phyloP scores from a whole-genome alignment of 1,284 basidiomycete species.

The Stygiomarasmius scandens region DNA sequence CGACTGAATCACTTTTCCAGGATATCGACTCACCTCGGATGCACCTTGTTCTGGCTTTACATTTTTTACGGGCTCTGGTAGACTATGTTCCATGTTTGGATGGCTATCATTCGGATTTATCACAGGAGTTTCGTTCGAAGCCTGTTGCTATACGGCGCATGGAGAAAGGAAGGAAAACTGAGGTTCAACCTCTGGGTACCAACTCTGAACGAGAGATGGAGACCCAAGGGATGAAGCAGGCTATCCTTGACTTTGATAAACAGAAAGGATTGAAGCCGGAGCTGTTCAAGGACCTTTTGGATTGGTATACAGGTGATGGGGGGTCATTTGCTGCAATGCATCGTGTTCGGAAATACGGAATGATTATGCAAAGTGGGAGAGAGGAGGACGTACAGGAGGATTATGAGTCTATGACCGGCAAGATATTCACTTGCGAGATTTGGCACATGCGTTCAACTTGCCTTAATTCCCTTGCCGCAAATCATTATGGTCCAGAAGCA shows the following conservation, averaged over 20 bases:
- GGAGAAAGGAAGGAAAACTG: slow-evolving; percentile 1
- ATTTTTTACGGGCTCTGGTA: background rate
- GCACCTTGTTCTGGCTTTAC: background rate
- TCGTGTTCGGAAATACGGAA: background rate
- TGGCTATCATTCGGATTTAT: background rate
- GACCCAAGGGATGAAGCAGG: slow-evolving; percentile 11
- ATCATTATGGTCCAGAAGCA: slow-evolving; percentile 9
- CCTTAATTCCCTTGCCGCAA: slow-evolving; percentile 1
- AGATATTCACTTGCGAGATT: background rate
- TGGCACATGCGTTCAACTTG: slow-evolving; percentile 6
- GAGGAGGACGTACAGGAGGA: background rate
- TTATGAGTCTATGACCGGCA: background rate
- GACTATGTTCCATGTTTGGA: background rate
- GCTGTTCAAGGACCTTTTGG: background rate
- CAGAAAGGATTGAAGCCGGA: background rate
- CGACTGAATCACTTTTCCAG: background rate
- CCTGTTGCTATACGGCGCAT: slow-evolving; percentile 6
- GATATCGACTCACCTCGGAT: background rate
- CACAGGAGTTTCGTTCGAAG: background rate
- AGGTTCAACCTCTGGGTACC: background rate
- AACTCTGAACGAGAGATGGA: slow-evolving; percentile 12
- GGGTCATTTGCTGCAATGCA: background rate
- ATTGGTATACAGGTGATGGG: background rate
- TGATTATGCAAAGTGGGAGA: background rate
- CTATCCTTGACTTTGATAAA: slow-evolving; percentile 1